These are phyloP conservation scores for Termitomyces sp. DNA, from an alignment of 768 basidiomycete species.

Conservation along the genomic window DNA sequence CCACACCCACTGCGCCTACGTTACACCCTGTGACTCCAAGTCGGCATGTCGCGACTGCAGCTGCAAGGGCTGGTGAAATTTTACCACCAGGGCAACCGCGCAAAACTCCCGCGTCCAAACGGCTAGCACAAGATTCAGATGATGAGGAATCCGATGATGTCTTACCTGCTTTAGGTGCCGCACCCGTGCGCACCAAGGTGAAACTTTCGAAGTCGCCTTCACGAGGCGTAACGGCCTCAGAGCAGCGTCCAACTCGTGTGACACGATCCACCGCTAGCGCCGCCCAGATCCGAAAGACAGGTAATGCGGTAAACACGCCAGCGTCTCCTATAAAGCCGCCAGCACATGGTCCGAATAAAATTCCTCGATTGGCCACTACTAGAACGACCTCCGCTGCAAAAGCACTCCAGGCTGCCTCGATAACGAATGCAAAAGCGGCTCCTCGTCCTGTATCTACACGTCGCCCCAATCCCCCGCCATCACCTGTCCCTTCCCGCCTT, in stretches of 20 bases:
- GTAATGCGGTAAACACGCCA: constrained; percentile 27
- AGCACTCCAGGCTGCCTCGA: constrained; percentile 32
- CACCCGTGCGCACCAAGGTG: constrained; percentile 34
- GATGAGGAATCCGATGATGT: constrained; percentile 62
- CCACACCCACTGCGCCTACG: constrained; percentile 31
- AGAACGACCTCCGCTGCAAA: constrained; percentile 44
- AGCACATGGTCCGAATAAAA: constrained; percentile 57
- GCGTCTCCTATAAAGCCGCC: constrained; percentile 40
- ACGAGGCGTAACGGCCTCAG: constrained; percentile 54
- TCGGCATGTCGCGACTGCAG: constrained; percentile 64
- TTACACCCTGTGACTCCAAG: constrained; percentile 77
- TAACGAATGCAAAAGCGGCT: constrained; percentile 23
- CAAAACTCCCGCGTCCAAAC: constrained; percentile 82
- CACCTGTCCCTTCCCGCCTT: constrained; percentile 70
- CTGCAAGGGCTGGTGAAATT: constrained; percentile 66
- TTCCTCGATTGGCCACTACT: constrained; percentile 57
- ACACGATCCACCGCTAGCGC: constrained; percentile 64
- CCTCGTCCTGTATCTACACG: constrained; percentile 20
- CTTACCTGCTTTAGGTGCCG: constrained; percentile 55
- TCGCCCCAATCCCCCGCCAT: constrained; percentile 40
- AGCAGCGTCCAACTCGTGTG: constrained; percentile 69
- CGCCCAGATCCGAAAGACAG: constrained; percentile 49
- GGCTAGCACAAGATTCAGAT: constrained; percentile 60
- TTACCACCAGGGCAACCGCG: constrained; percentile 79
- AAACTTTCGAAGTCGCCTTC: constrained; percentile 34